Conservation (phyloP, 176 grass and related monocot genomes). For the Hordeum marinum region DNA sequence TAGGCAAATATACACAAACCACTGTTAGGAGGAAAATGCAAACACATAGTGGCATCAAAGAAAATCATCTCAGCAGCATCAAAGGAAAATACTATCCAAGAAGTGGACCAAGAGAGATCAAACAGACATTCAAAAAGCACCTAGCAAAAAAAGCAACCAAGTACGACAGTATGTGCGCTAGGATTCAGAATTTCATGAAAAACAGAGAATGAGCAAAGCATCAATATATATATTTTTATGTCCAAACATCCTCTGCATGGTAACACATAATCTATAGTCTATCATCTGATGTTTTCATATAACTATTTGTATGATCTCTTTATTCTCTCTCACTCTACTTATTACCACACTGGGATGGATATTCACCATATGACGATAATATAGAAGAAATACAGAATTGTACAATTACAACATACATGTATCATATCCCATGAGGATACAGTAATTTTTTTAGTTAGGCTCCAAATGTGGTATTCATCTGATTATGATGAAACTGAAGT, state of each 20-base stretch:
- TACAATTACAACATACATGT: neutral
- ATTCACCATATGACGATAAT: neutral
- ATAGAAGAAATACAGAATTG: neutral
- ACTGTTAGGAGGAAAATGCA: neutral
- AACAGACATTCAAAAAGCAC: neutral
- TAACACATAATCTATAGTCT: slow-evolving; percentile 30
- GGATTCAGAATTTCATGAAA: slow-evolving; percentile 18
- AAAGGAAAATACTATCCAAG: neutral
- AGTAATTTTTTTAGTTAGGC: neutral
- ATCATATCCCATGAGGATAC: neutral
- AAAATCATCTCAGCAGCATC: neutral
- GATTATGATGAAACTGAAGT: neutral
- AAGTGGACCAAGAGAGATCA: neutral
- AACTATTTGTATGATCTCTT: slow-evolving; percentile 27
- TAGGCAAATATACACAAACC: neutral
- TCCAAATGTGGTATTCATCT: neutral
- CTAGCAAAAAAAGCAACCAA: neutral
- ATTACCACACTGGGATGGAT: neutral
- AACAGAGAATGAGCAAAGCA: slow-evolving; percentile 25
- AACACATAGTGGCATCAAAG: neutral
- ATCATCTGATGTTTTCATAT: slow-evolving; percentile 11
- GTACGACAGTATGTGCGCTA: neutral
- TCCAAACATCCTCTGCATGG: slow-evolving; percentile 2
- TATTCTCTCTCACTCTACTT: slow-evolving; percentile 36
- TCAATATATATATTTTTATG: slow-evolving; percentile 3